Evolutionary conservation across 2,329 filamentous ascomycete species (phyloP).

Genomic region (Acephala macrosclerotiorum): DNA sequence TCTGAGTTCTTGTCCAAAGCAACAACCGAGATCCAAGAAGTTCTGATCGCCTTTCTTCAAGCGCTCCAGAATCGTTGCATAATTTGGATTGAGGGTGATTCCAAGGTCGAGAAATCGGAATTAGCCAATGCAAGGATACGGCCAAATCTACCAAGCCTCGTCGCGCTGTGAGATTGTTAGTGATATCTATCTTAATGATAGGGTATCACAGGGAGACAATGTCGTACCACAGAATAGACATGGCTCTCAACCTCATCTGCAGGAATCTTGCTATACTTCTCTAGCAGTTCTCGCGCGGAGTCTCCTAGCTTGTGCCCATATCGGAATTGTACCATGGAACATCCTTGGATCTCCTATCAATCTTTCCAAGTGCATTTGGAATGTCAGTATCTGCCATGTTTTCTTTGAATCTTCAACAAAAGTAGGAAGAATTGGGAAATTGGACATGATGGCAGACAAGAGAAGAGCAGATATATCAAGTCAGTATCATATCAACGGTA

Average conservation of each 20-base stretch:
- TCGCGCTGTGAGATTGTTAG: constrained; percentile 24
- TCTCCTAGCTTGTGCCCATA: constrained; percentile 23
- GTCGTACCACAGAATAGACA: constrained; percentile 11
- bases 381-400: constrained; percentile 20
- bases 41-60: constrained; percentile 24
- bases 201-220: too few species aligned
- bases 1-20: constrained; percentile 49
- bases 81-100: constrained; percentile 23
- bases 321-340: constrained; percentile 28
- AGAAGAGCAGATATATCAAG: neutral
- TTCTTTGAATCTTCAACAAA: neutral
- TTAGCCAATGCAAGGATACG: constrained; percentile 31
- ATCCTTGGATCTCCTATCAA: constrained; percentile 18
- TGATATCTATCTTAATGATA: neutral
- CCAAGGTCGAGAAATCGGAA: constrained; percentile 33
- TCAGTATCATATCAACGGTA: neutral
- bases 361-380: constrained; percentile 8
- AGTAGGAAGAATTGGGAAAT: neutral
- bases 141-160: constrained; percentile 27
- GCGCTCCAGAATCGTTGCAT: constrained; percentile 26
- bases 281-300: constrained; percentile 24
- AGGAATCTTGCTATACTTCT: constrained; percentile 30
- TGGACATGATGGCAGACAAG: neutral
- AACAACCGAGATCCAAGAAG: constrained; percentile 42
- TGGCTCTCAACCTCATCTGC: constrained; percentile 27